These are phyloP conservation scores for Cladosporium sp. DNA, from an alignment of 2,329 filamentous ascomycete genomes.

Conservation along the genomic window DNA sequence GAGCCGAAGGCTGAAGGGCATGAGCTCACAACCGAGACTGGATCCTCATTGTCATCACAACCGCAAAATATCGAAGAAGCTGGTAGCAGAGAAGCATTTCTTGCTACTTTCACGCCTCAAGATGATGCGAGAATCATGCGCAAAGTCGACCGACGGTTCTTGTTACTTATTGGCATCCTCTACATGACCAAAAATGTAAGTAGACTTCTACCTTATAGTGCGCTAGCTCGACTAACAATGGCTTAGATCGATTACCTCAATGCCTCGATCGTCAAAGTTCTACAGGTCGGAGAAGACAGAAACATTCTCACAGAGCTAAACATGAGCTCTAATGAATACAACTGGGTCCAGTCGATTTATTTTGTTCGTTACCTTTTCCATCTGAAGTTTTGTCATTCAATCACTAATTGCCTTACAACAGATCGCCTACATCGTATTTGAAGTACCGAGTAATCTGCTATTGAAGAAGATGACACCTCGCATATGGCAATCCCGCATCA, in stretches of 20 bases:
- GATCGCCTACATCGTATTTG: constrained; percentile 17
- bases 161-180: constrained; percentile 37
- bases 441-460: constrained; percentile 15
- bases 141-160: constrained; percentile 38
- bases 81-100: constrained; percentile 28
- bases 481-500: constrained; percentile 18
- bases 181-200: constrained; percentile 40
- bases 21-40: not conserved
- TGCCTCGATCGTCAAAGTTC: constrained; percentile 39
- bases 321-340: constrained; percentile 40
- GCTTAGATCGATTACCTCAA: constrained; percentile 36
- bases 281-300: constrained; percentile 37
- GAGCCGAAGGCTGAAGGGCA: not conserved
- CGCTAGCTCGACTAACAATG: constrained; percentile 5
- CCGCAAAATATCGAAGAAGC: constrained; percentile 16
- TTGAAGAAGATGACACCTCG: constrained; percentile 15
- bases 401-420: constrained; percentile 10
- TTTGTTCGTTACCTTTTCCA: constrained; percentile 24
- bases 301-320: constrained; percentile 37
- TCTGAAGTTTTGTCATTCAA: not conserved
- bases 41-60: not conserved
- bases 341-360: constrained; percentile 38
- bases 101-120: constrained; percentile 36
- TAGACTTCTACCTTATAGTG: not conserved
- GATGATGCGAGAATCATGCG: constrained; percentile 36